Percentiles rank a stretch among this genome's conserved stretches.
These are phyloP conservation scores for Flammula alnicola DNA, from an alignment of 1,284 basidiomycete genomes.

Conservation along the genomic window DNA sequence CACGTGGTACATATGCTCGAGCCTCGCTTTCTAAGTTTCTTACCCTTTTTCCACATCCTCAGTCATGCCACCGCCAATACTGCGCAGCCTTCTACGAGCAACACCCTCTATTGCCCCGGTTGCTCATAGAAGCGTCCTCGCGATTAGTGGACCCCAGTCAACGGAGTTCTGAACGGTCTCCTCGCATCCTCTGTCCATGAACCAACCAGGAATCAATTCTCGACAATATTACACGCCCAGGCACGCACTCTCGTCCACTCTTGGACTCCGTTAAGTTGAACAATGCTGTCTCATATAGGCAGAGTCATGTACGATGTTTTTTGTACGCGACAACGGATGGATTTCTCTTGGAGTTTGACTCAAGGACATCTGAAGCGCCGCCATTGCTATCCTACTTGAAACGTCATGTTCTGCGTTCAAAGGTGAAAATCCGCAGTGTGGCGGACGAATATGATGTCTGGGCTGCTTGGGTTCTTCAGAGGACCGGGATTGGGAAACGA, in stretches of 20 bases:
- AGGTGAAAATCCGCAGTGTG: constrained; percentile 83
- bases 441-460: constrained; percentile 79
- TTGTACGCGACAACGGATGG: constrained; percentile 70
- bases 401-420: constrained; percentile 88
- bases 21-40: no score
- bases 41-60: neutral
- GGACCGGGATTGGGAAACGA: constrained; percentile 42
- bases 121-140: constrained; percentile 68
- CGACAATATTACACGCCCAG: constrained; percentile 87
- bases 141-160: constrained; percentile 83
- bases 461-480: constrained; percentile 70
- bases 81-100: constrained; percentile 49
- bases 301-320: constrained; percentile 91
- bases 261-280: constrained; percentile 19
- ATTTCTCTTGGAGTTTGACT: constrained; percentile 80
- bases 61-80: constrained; percentile 39
- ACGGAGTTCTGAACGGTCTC: constrained; percentile 89
- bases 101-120: constrained; percentile 68
- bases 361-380: constrained; percentile 56
- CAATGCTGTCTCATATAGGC: constrained; percentile 50
- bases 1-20: no score
- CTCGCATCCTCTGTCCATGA: constrained; percentile 66
- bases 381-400: constrained; percentile 73
- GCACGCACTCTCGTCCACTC: constrained; percentile 46
- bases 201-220: constrained; percentile 57